Evolutionary conservation across 2,329 filamentous ascomycete species (phyloP).

Genomic region (Apiospora saccharicola): DNA sequence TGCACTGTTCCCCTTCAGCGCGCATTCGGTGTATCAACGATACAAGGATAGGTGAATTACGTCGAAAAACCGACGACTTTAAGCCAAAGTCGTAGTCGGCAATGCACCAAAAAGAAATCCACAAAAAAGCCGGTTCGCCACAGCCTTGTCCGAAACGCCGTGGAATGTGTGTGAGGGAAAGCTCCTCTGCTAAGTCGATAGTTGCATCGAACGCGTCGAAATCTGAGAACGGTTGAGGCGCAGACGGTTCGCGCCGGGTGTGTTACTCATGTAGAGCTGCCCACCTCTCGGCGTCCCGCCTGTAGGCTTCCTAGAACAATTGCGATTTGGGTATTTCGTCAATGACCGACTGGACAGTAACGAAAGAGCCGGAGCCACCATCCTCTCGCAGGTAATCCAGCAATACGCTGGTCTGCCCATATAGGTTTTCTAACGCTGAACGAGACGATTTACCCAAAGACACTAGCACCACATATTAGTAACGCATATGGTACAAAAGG

Average conservation of each 20-base stretch:
- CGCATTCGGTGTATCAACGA: neutral
- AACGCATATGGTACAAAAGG: neutral
- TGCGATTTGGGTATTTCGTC: conserved; percentile 53
- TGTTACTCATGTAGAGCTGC: neutral
- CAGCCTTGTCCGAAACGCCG: conserved; percentile 5
- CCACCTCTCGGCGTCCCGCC: neutral
- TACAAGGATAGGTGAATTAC: neutral
- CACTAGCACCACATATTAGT: conserved; percentile 57
- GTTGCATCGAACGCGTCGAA: neutral
- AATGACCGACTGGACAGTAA: conserved; percentile 65
- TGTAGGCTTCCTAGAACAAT: conserved; percentile 38
- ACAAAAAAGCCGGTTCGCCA: conserved; percentile 5
- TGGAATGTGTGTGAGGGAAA: neutral
- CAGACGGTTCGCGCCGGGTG: neutral
- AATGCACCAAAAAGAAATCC: neutral
- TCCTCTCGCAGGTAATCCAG: conserved; percentile 83
- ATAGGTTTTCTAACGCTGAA: conserved; percentile 83
- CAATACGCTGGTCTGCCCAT: conserved; percentile 85
- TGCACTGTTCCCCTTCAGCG: neutral
- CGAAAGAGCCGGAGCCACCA: conserved; percentile 82
- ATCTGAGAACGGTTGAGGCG: neutral
- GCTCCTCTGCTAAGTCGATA: neutral
- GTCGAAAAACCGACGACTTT: neutral
- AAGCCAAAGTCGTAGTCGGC: neutral
- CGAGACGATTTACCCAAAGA: conserved; percentile 89